phyloP scores from a whole-genome alignment of 164 flowering plant genomes.

The Malania oleifera region DNA sequence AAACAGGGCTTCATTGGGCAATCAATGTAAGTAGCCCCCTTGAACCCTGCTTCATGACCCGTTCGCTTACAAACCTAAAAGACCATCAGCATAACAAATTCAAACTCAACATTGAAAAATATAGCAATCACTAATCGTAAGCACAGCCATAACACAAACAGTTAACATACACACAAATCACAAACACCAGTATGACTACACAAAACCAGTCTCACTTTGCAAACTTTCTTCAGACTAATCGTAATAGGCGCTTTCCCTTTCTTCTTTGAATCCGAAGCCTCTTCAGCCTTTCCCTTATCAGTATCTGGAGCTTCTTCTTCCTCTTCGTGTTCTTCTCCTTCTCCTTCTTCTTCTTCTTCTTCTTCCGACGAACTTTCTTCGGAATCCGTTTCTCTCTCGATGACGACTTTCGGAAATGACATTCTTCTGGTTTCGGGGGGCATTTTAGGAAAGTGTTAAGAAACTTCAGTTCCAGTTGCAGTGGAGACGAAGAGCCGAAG shows the following conservation, averaged over 20 bases:
- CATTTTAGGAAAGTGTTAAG: conserved; percentile 24
- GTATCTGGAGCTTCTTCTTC: conserved; percentile 13
- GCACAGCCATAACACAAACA: background rate
- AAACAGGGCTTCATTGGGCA: conserved; percentile 97
- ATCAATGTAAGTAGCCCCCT: conserved; percentile 92
- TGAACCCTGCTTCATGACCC: conserved; percentile 93
- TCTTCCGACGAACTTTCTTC: conserved; percentile 45
- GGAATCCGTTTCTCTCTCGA: conserved; percentile 60
- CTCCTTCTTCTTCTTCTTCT: conserved; percentile 3
- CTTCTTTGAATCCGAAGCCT: conserved; percentile 23
- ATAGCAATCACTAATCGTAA: background rate
- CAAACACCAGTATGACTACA: conserved; percentile 4
- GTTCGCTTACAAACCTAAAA: conserved; percentile 74
- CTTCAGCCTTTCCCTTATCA: conserved; percentile 16
- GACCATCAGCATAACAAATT: background rate
- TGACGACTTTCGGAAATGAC: conserved; percentile 49
- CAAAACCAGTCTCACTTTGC: conserved; percentile 51
- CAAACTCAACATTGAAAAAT: background rate
- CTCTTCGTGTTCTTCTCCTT: conserved; percentile 7
- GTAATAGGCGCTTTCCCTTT: conserved; percentile 63
- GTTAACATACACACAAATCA: background rate
- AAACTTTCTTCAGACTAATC: conserved; percentile 77
- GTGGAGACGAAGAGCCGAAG: background rate
- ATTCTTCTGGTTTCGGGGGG: conserved; percentile 42
- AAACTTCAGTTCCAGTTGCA: background rate